A percentile compares a stretch with the other conserved stretches of the same genome.
Evolutionary conservation across 1,284 basidiomycete species (phyloP).

Genomic region (Melampsora americana): DNA sequence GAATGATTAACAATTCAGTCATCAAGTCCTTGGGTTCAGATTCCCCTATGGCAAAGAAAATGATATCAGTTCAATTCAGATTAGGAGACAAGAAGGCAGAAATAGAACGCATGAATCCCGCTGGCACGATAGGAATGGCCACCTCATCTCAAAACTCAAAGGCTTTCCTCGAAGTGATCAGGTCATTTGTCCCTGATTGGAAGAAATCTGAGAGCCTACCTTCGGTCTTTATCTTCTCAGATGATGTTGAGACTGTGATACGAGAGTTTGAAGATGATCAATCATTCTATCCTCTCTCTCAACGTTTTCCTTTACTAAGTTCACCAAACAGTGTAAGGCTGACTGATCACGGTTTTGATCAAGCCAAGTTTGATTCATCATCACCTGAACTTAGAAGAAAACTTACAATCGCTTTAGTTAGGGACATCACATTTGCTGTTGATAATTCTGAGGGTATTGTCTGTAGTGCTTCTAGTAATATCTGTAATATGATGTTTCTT

Average conservation of each 20-base stretch:
- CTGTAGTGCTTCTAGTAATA: conserved; percentile 4
- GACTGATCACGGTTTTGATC: neutral
- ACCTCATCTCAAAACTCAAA: neutral
- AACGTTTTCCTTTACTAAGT: neutral
- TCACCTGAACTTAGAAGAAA: neutral
- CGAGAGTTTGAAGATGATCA: neutral
- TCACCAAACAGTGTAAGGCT: neutral
- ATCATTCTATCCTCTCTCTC: neutral
- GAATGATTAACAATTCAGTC: neutral
- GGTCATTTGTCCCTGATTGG: neutral
- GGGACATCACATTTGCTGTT: neutral
- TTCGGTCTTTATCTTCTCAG: neutral
- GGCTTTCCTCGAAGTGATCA: neutral
- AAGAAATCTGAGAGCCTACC: neutral
- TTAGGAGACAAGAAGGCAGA: neutral
- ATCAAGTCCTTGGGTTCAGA: neutral
- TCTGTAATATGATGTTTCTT: neutral
- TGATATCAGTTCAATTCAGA: conserved; percentile 4
- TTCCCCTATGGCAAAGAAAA: neutral
- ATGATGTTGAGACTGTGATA: neutral
- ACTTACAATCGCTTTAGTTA: neutral
- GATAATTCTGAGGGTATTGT: neutral
- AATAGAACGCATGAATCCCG: neutral
- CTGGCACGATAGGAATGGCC: neutral
- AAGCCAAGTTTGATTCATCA: neutral